Evolutionary conservation across 192 early-diverging fungal species (phyloP).

Genomic region (Podila horticola): DNA sequence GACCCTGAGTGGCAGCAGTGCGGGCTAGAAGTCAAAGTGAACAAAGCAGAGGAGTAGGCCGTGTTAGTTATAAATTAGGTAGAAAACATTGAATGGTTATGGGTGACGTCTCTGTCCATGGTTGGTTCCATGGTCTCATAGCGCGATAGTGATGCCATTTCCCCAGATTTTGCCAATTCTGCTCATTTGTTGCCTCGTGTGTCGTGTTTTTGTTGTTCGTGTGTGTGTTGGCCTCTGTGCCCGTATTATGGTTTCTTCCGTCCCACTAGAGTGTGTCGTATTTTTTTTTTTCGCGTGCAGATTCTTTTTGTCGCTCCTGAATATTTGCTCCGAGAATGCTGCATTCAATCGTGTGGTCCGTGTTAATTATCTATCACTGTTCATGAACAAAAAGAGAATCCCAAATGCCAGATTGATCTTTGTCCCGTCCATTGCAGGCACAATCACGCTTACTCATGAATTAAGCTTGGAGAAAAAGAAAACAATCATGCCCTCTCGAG

Average conservation of each 20-base stretch:
- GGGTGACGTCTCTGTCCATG: neutral
- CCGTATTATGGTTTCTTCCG: neutral
- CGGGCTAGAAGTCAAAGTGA: conserved; percentile 17
- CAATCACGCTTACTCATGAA: too few relatives aligned
- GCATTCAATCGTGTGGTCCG: neutral
- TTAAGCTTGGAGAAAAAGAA: neutral
- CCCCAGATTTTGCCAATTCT: conserved; percentile 17
- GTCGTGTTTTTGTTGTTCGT: neutral
- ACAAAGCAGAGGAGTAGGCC: neutral
- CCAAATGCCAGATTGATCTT: neutral
- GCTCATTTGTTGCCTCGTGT: neutral
- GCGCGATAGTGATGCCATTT: neutral
- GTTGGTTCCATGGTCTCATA: neutral
- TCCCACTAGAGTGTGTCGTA: neutral
- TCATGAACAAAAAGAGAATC: neutral
- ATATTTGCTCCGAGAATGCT: neutral
- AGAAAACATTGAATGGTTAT: neutral
- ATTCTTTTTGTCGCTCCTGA: neutral
- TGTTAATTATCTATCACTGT: neutral
- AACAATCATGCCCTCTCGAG: too few relatives aligned
- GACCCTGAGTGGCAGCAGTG: conserved; percentile 15
- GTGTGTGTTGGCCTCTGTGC: neutral
- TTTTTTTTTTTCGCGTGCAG: conserved; percentile 4
- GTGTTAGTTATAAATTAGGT: neutral
- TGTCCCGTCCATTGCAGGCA: too few relatives aligned